Base-by-base conservation (phyloP, 257 asterid species). In the Hygrophila difformis region DNA sequence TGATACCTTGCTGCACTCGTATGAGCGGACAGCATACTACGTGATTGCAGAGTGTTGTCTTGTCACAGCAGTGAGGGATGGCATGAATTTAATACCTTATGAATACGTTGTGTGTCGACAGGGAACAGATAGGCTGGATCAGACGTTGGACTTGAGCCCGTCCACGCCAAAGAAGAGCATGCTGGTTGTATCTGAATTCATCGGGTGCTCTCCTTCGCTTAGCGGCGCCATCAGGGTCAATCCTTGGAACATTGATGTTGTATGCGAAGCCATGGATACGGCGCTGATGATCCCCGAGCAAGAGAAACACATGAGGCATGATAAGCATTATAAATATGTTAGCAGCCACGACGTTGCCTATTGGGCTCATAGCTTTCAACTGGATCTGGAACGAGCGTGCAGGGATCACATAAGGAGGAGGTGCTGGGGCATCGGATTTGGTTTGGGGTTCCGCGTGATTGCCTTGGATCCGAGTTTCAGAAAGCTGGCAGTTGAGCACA, bases 391-490 rank as follows among this genome's bases (percentile, higher is more conserved):
- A 65, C 57, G 95, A 52, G 84, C 93, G 2, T 84, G 95, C 44
- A 45, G 77, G 61, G 93, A 84, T 56, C 95, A 81, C 24, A 69
- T 75, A 14, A 78, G 79, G 69, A 66, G 93, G 66, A 73, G 95
- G 41, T 81, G 91, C 53, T 84, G 93, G 87, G 91, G 93, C n/a
- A 84, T 81, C 10, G 95, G 95, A 20, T 84, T 84, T 44, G 95
- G 95, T 44, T 65, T 84, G 18, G 84, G 84, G 2, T 84, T 84
- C 57, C 86, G 91, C 38, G 93, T 84, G 5, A 78, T 84, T 40
- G 93, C 95, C 3, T 68, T 84, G 75, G 95, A 81, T 66, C 95
- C 93, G 19, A 81, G 66, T 66, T 84, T 84, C 67, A 60, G 82
- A 66, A 84, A 84, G 74, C 77, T 84, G 11, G 78, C 95, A 0